phyloP scores from a whole-genome alignment of 2,329 filamentous ascomycete genomes.

The Cladobotryum protrusum region DNA sequence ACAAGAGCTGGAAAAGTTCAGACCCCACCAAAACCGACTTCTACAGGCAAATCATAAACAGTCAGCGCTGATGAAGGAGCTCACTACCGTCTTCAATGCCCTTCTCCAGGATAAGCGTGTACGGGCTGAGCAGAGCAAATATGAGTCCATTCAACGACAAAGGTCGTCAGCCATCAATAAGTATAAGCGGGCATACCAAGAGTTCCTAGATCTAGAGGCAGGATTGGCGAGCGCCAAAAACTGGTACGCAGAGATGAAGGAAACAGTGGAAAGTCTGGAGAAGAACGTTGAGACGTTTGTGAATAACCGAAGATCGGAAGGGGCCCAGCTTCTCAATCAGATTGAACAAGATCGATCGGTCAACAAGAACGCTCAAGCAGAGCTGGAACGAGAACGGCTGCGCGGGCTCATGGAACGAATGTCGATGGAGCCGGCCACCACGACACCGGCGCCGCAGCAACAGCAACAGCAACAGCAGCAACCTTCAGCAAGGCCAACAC shows the following conservation, averaged over 20 bases:
- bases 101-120: constrained; percentile 92
- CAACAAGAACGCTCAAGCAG: constrained; percentile 56
- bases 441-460: constrained; percentile 21
- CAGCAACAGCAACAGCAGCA: constrained; percentile 9
- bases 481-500: constrained; percentile 20
- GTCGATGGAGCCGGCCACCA: constrained; percentile 65
- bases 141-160: constrained; percentile 80
- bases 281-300: constrained; percentile 98
- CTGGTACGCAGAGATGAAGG: constrained; percentile 94
- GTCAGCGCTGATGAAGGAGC: constrained; percentile 85
- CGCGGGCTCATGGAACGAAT: constrained; percentile 91
- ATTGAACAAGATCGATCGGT: constrained; percentile 75
- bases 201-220: constrained; percentile 82
- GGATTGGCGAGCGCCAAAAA: constrained; percentile 82
- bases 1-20: constrained; percentile 94
- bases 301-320: constrained; percentile 86
- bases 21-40: constrained; percentile 84
- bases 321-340: constrained; percentile 77
- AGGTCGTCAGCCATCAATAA: constrained; percentile 72
- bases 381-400: constrained; percentile 80
- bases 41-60: constrained; percentile 95
- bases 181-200: constrained; percentile 88
- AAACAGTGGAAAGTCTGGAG: constrained; percentile 83
- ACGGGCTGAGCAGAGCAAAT: constrained; percentile 88
- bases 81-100: constrained; percentile 79